A percentile compares a stretch with the other conserved stretches of the same genome.
Evolutionary conservation across 2,329 filamentous ascomycete species (phyloP).

Genomic region (Pseudonectria buxi): DNA sequence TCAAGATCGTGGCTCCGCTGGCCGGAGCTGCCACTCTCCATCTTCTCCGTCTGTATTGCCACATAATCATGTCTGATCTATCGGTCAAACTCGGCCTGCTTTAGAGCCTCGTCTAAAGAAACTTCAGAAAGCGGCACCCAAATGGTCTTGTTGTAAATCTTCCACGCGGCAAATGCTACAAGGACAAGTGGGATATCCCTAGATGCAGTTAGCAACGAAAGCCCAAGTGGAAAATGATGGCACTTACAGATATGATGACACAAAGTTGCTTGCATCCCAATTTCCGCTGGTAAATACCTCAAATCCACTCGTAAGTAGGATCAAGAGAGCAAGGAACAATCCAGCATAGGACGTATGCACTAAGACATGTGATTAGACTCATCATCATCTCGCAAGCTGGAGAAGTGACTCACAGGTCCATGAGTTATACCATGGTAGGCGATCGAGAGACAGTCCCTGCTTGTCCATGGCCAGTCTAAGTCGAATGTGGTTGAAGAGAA

Average conservation of each 20-base stretch:
- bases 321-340: conserved; percentile 54
- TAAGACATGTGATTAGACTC: no score
- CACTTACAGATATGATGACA: conserved; percentile 56
- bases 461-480: conserved; percentile 46
- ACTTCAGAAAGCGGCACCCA: conserved; percentile 44
- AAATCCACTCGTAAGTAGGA: conserved; percentile 66
- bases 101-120: conserved; percentile 45
- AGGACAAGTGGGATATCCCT: conserved; percentile 56
- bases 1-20: no score
- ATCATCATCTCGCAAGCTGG: no score
- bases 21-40: no score
- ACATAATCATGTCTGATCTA: no score
- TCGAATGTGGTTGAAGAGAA: conserved; percentile 54
- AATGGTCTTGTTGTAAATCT: conserved; percentile 57
- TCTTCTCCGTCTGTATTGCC: no score
- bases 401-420: conserved; percentile 54
- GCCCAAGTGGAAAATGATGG: neutral
- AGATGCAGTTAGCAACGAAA: conserved; percentile 7
- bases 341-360: conserved; percentile 55
- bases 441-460: conserved; percentile 43
- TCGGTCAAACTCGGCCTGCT: conserved; percentile 24
- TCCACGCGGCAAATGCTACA: conserved; percentile 54
- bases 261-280: conserved; percentile 50
- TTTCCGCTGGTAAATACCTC: conserved; percentile 52
- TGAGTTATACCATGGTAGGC: conserved; percentile 56